Evolutionary conservation across 2,329 filamentous ascomycete genomes (phyloP), one percentile per base, ranked within the genome.

Genomic region (Cordyceps pruinosa): DNA sequence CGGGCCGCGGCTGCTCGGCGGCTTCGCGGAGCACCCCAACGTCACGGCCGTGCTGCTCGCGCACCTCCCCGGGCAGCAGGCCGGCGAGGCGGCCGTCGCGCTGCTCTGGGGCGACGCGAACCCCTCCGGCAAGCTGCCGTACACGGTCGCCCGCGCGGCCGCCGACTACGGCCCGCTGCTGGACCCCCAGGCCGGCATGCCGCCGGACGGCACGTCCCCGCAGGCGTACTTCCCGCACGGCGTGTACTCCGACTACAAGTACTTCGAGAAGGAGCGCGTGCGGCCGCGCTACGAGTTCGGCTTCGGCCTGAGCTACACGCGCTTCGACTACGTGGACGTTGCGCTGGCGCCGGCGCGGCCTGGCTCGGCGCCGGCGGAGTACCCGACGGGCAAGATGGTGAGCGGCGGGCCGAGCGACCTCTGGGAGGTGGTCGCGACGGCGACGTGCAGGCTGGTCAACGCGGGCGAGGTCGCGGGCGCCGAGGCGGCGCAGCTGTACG

Each of bases 61-160:
- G 5, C 84, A 87, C 63, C 72, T 87, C 0, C 85, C 84, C 0
- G 85, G 85, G 0, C 82, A 88, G 63, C 81, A 85, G 57, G 81
- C 79, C 1, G 85, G 85, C 0, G 69, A 72, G 1, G 78, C 82
- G 0, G 64, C 86, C 6, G 77, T 79, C 0, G 74, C 77, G 1
- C 65, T 87, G 8, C 71, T 87, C 0, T 86, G 84, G 62, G 84
- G 83, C 25, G 73, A 80, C 2, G 68, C 73, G 2, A 81, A 78
- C 59, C 78, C 79, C 0, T 84, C 81, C 0, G 84, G 84, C 1
- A 77, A 78, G 57, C 72, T 87, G 1, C 81, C 83, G 0, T 87
- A 85, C 65, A 87, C 84, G 0, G 75, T 87, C 1, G 82, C 83
- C 0, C 75, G 75, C 71, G 56, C 77, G 78, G 76, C 77, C 39